Evolutionary conservation across 1,284 basidiomycete species (phyloP), one percentile per base, ranked within the genome.

Genomic region (Melampsora larici-populina): DNA sequence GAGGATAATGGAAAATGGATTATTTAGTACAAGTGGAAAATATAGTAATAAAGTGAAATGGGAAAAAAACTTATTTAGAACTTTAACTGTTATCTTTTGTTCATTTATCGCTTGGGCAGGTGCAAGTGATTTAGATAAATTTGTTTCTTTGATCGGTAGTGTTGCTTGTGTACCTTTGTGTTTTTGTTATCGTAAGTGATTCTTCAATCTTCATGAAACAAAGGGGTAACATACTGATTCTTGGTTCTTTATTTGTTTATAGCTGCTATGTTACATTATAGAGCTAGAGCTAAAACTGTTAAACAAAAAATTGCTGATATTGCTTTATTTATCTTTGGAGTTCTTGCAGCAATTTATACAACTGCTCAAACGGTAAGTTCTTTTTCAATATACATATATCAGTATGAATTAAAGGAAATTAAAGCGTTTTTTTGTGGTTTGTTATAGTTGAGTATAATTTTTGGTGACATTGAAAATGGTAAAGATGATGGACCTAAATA

Each of bases 141-240:
- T 98, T 83, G 96, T 99, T 18, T 89, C 92, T 18, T 89, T 99
- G 81, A 89, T 99, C 78, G 96, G 96, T 26, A 91, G 91, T 81
- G 92, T 97, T 82, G 95, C 95, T 76, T 98, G 94, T 82, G 90
- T 97, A 8, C 95, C 96, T 7, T 86, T 98, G 74, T 97, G 94
- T 84, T 97, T 92, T 79, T 80, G 79, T 73, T 81, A 81, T 67
- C 81, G 78, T 79, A 43, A n/a, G 67, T 64, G 11, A 31, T 68
- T 51, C n/a, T n/a, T n/a, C n/a, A n/a, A n/a, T 63, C 51, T 36
- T 36, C 36, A 9, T 24, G 31, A 15, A 62, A 8, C 13, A 66
- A 68, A 33, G 70, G 62, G 29, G 66, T 36, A 29, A 4, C 5
- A 4, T 9, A 36, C 36, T 36, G 36, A 36, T 36, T 9, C 24